Percentiles rank a stretch among this genome's conserved stretches.
These are phyloP conservation scores for Ceratocystis eucalypticola DNA, from an alignment of 2,329 filamentous ascomycete species.

Conservation along the genomic window DNA sequence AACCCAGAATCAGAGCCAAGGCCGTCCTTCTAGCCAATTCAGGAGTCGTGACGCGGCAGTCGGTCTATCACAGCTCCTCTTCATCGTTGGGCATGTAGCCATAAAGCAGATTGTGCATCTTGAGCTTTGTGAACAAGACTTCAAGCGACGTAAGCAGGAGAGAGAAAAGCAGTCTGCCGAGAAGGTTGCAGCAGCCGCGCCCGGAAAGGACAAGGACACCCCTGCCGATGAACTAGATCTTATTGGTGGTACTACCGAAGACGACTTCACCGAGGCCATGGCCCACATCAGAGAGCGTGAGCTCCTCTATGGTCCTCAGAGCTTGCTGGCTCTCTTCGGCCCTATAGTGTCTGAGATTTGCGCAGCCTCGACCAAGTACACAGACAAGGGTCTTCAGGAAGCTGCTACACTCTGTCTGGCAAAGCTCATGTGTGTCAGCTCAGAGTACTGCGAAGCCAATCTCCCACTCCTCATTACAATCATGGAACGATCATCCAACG, in stretches of 20 bases:
- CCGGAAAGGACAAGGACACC: slow-evolving; percentile 43
- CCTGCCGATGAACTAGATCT: slow-evolving; percentile 86
- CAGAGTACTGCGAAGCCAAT: slow-evolving; percentile 90
- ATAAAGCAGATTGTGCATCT: slow-evolving; percentile 99
- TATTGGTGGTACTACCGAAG: slow-evolving; percentile 90
- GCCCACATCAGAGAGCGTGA: slow-evolving; percentile 72
- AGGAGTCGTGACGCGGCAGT: slow-evolving; percentile 49
- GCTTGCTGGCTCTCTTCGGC: slow-evolving; percentile 79
- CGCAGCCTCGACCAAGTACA: slow-evolving; percentile 84
- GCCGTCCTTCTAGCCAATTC: slow-evolving; percentile 31
- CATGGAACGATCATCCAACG: slow-evolving; percentile 84
- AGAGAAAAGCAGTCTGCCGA: slow-evolving; percentile 53
- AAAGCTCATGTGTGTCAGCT: slow-evolving; percentile 96
- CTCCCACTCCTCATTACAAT: slow-evolving; percentile 92
- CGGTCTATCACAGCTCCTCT: slow-evolving; percentile 76
- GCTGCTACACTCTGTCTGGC: slow-evolving; percentile 88
- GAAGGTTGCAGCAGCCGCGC: slow-evolving; percentile 30
- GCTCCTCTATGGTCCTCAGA: slow-evolving; percentile 66
- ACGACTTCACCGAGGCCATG: slow-evolving; percentile 82
- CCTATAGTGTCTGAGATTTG: slow-evolving; percentile 88
- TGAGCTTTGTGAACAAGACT: slow-evolving; percentile 93
- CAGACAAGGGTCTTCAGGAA: slow-evolving; percentile 78
- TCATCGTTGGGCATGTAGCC: slow-evolving; percentile 89
- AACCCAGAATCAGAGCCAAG: slow-evolving; percentile 25
- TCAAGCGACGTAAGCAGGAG: slow-evolving; percentile 88